A percentile compares a stretch with the other conserved stretches of the same genome.
Evolutionary conservation across 2,329 filamentous ascomycete genomes (phyloP).

Genomic region (Fusarium udum): DNA sequence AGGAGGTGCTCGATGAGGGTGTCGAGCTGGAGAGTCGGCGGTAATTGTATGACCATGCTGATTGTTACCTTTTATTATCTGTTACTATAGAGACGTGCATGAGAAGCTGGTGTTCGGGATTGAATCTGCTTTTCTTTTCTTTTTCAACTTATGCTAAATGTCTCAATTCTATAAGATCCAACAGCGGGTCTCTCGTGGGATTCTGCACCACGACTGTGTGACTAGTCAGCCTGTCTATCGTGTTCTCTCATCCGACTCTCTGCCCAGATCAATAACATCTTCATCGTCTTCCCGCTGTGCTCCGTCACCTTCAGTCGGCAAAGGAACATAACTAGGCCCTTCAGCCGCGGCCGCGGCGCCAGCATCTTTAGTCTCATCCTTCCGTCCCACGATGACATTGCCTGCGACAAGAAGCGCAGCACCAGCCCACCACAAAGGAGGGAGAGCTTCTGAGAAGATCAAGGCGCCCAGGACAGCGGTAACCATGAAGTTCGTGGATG

Average conservation of each 20-base stretch:
- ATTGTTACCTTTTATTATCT: slow-evolving; percentile 2
- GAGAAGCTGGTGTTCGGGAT: slow-evolving; percentile 37
- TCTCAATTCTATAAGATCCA: not conserved
- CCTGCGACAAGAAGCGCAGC: slow-evolving; percentile 77
- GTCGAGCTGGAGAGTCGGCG: slow-evolving; percentile 56
- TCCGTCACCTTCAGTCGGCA: slow-evolving; percentile 41
- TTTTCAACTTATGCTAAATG: slow-evolving; percentile 1
- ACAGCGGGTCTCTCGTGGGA: not conserved
- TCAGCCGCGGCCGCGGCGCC: slow-evolving; percentile 34
- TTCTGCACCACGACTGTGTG: not conserved
- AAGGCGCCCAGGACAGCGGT: slow-evolving; percentile 76
- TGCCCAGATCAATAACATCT: slow-evolving; percentile 50
- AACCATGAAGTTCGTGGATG: slow-evolving; percentile 81
- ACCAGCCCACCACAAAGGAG: slow-evolving; percentile 80
- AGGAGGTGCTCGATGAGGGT: slow-evolving; percentile 53
- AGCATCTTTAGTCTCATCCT: slow-evolving; percentile 62
- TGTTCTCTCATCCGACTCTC: slow-evolving; percentile 32
- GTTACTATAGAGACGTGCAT: slow-evolving; percentile 29
- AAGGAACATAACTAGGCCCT: slow-evolving; percentile 43
- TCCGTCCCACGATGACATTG: slow-evolving; percentile 79
- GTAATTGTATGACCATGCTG: slow-evolving; percentile 14
- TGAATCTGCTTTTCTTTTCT: slow-evolving; percentile 1
- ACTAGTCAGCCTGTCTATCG: slow-evolving; percentile 4
- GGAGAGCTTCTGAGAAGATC: slow-evolving; percentile 77
- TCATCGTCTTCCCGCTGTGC: slow-evolving; percentile 45